Evolutionary conservation across 2,329 filamentous ascomycete genomes (phyloP).

Genomic region (Ceratocystis eucalypticola): DNA sequence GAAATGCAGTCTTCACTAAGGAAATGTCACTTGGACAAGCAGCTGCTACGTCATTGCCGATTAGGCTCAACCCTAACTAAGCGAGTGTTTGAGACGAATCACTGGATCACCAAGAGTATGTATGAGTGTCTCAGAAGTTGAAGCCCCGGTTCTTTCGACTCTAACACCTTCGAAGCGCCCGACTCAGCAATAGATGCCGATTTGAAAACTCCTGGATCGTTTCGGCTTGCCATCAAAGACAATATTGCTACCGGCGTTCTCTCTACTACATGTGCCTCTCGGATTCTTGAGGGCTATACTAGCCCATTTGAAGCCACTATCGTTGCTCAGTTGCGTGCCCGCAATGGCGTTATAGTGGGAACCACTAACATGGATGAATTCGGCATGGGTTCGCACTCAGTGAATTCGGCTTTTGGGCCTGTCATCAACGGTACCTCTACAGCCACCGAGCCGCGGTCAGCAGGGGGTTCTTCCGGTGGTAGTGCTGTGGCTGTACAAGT

Average conservation of each 20-base stretch:
- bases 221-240: slow-evolving; percentile 55
- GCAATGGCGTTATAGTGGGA: slow-evolving; percentile 51
- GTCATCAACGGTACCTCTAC: slow-evolving; percentile 41
- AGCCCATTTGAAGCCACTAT: slow-evolving; percentile 78
- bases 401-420: slow-evolving; percentile 52
- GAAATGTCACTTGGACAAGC: not conserved
- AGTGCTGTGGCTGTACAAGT: slow-evolving; percentile 72
- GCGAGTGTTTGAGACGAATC: not conserved
- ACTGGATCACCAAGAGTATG: slow-evolving; percentile 13
- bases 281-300: slow-evolving; percentile 53
- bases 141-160: not conserved
- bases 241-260: slow-evolving; percentile 54
- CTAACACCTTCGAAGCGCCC: not conserved
- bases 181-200: not conserved
- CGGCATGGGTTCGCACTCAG: slow-evolving; percentile 82
- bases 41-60: not conserved
- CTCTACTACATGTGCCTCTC: slow-evolving; percentile 75
- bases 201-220: slow-evolving; percentile 21
- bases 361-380: slow-evolving; percentile 96
- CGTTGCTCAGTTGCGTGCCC: slow-evolving; percentile 49
- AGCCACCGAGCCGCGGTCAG: slow-evolving; percentile 39
- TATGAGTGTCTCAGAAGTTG: not conserved
- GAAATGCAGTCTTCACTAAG: slow-evolving; percentile 7
- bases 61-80: not conserved
- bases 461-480: slow-evolving; percentile 84